phyloP scores from a whole-genome alignment of 1,284 basidiomycete genomes.

The Rhodotorula sp. region DNA sequence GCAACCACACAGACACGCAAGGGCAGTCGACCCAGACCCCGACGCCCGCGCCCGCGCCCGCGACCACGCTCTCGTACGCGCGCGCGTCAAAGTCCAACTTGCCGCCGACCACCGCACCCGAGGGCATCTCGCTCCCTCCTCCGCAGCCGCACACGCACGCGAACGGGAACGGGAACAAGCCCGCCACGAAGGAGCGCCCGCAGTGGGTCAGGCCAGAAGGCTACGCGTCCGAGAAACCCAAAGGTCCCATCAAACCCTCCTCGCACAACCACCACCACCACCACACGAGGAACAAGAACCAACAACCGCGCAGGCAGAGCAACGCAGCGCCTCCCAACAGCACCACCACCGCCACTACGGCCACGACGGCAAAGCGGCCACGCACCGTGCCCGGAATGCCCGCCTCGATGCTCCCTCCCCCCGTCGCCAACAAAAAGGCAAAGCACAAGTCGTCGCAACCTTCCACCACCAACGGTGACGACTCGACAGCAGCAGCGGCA shows the following conservation, averaged over 20 bases:
- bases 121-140: constrained; percentile 21
- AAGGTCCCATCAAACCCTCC: background rate
- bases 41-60: background rate
- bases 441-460: constrained; percentile 1
- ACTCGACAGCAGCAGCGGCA: constrained; percentile 4
- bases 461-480: no score
- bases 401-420: constrained; percentile 15
- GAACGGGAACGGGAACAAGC: background rate
- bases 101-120: constrained; percentile 16
- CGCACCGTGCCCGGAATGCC: constrained; percentile 29
- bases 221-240: background rate
- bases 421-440: constrained; percentile 19
- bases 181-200: background rate
- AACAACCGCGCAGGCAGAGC: background rate
- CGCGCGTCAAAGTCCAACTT: constrained; percentile 6
- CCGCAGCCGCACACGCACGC: background rate
- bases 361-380: background rate
- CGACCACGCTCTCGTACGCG: constrained; percentile 18
- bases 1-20: background rate
- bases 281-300: background rate
- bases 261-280: background rate
- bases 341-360: background rate
- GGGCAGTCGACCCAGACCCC: background rate
- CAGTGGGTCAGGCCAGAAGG: constrained; percentile 1
- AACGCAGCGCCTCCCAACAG: no score